Evolutionary conservation across 345 rosid genomes (phyloP).

Genomic region (Kandelia obovata): DNA sequence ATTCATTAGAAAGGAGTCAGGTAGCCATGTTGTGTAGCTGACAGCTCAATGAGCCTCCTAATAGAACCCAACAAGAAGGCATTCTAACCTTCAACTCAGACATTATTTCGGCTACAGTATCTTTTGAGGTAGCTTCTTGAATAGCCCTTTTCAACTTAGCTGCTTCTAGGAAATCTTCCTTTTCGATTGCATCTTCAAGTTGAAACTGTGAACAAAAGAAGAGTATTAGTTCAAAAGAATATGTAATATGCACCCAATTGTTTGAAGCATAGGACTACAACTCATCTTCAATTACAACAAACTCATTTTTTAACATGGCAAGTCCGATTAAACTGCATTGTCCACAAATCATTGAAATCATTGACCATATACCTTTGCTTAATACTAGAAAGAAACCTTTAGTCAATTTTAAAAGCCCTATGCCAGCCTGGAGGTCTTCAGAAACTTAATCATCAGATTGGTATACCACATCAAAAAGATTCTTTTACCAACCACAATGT

Average conservation of each 20-base stretch:
- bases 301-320: background rate
- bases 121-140: conserved; percentile 63
- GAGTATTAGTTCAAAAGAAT: conserved; percentile 10
- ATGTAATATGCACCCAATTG: background rate
- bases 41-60: too few relatives aligned
- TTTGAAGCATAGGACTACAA: background rate
- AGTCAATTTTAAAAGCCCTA: background rate
- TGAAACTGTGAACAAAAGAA: conserved; percentile 50
- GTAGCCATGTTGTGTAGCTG: too few relatives aligned
- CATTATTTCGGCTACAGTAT: conserved; percentile 73
- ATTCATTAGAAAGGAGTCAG: too few relatives aligned
- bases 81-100: conserved; percentile 63
- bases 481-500: too few relatives aligned
- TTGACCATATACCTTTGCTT: conserved; percentile 3
- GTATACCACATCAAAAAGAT: too few relatives aligned
- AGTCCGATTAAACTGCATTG: too few relatives aligned
- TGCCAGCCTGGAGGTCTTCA: background rate
- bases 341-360: background rate
- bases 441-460: background rate
- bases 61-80: background rate
- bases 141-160: conserved; percentile 70
- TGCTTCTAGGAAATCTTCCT: conserved; percentile 86
- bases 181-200: conserved; percentile 88
- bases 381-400: background rate
- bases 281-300: background rate